Base-by-base conservation (phyloP, 164 flowering plant genomes). In the Umbellularia californica region DNA sequence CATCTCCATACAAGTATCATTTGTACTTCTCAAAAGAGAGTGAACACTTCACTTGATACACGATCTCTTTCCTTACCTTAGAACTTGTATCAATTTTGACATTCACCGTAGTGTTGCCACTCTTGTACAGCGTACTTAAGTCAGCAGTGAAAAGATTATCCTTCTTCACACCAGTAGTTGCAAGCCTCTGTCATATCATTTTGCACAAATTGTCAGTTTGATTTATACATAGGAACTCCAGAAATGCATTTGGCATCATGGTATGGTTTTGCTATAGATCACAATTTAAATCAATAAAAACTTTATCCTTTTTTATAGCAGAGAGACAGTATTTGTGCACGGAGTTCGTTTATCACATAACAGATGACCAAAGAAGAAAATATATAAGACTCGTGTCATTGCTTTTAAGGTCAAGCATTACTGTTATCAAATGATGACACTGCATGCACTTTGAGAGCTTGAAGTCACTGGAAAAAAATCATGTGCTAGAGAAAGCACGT, bases 41-140 rank as follows among this genome's bases (percentile, higher is more conserved):
- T 41, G 47, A 41, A 41, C 47, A 41, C 10, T 41, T 41, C 47
- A 41, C 22, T 60, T 60, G 64, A 65, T 13, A 2, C 30, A 23
- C 19, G 50, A 69, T 66, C 23, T 66, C 24, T n/a, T 41, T 27
- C 69, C 90, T 85, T 85, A 92, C 97, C 82, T 86, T 89, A 65
- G 92, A 90, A 75, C 76, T 76, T 2, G 89, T 85, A 80, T 92
- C 94, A 80, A 92, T 82, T 87, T 90, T 90, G 69, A 92, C 81
- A 82, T 89, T 91, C 73, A 90, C 91, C 5, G 81, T 71, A 70
- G 90, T 75, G 68, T 82, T 86, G 72, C 87, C 87, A 74, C 82
- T 82, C 83, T 83, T 88, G 76, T 88, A 87, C 75, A 78, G 77
- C 1, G 88, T 85, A 75, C 77, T 87, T 50, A 92, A 74, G 74